Conservation (phyloP, 441 rosid genomes). For the Sinapis alba region DNA sequence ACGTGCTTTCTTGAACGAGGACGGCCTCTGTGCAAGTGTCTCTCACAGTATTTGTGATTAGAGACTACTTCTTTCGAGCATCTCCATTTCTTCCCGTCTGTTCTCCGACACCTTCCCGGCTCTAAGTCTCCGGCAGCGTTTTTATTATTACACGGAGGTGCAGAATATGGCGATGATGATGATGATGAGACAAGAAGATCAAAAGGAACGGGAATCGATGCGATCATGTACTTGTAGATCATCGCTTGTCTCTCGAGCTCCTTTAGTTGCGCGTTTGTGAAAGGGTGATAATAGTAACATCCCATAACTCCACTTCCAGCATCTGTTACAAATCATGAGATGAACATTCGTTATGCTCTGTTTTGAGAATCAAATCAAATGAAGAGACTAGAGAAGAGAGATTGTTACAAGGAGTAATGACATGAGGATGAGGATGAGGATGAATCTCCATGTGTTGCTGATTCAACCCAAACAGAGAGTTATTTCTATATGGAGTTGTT, state of each 20-base stretch:
- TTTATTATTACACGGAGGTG: slow-evolving; percentile 19
- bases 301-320: slow-evolving; percentile 33
- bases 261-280: slow-evolving; percentile 57
- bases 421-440: slow-evolving; percentile 28
- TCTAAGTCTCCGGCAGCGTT: slow-evolving; percentile 47
- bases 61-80: slow-evolving; percentile 64
- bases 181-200: slow-evolving; percentile 49
- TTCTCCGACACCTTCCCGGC: slow-evolving; percentile 66
- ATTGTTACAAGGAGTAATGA: slow-evolving; percentile 30
- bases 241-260: slow-evolving; percentile 71
- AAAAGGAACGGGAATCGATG: slow-evolving; percentile 58
- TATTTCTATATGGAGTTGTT: slow-evolving; percentile 35
- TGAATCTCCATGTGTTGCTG: slow-evolving; percentile 46
- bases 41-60: slow-evolving; percentile 66
- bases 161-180: slow-evolving; percentile 7
- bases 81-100: slow-evolving; percentile 77
- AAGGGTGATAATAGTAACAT: slow-evolving; percentile 43
- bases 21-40: slow-evolving; percentile 66
- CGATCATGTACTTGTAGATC: slow-evolving; percentile 71
- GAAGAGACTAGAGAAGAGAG: slow-evolving; percentile 1
- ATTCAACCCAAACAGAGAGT: slow-evolving; percentile 31
- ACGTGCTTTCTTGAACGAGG: slow-evolving; percentile 88
- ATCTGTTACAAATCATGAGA: slow-evolving; percentile 25
- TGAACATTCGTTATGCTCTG: slow-evolving; percentile 1
- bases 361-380: slow-evolving; percentile 16